Percentiles rank a stretch among this genome's conserved stretches.
These are phyloP conservation scores for Lophium mytilinum DNA, from an alignment of 495 filamentous ascomycete species.

Conservation along the genomic window DNA sequence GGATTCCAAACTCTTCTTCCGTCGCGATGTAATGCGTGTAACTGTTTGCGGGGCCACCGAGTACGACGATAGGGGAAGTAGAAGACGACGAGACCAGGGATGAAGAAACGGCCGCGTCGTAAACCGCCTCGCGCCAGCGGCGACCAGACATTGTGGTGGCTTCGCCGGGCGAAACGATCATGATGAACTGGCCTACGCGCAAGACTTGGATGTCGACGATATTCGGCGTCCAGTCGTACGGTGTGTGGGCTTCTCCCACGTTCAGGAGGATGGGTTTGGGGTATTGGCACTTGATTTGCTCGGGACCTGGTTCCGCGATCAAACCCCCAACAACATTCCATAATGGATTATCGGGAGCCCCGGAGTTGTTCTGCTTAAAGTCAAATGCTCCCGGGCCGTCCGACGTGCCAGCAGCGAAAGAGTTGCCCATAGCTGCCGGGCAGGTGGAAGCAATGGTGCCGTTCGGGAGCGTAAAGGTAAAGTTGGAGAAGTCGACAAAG, in stretches of 20 bases:
- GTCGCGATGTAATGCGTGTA: constrained; percentile 97
- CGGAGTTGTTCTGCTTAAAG: constrained; percentile 79
- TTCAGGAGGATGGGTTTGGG: constrained; percentile 87
- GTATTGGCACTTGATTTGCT: constrained; percentile 69
- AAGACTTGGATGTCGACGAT: constrained; percentile 88
- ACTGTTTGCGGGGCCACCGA: constrained; percentile 90
- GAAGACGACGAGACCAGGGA: constrained; percentile 31
- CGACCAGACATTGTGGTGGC: constrained; percentile 92
- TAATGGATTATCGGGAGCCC: constrained; percentile 67
- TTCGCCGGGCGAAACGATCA: constrained; percentile 84
- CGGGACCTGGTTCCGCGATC: constrained; percentile 60
- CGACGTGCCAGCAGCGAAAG: constrained; percentile 89
- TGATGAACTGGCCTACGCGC: constrained; percentile 78
- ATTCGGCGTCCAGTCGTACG: constrained; percentile 88
- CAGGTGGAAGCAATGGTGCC: constrained; percentile 67
- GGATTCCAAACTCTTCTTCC: constrained; percentile 80
- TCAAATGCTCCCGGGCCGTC: constrained; percentile 92
- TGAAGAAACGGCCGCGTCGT: constrained; percentile 40
- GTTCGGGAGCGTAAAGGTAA: constrained; percentile 66
- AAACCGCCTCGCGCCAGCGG: constrained; percentile 80
- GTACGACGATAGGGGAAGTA: constrained; percentile 60
- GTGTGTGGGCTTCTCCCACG: constrained; percentile 68
- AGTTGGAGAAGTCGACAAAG: constrained; percentile 53
- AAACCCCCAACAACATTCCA: constrained; percentile 71
- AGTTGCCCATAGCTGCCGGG: constrained; percentile 86